These are phyloP conservation scores for Populus hybrid DNA, from an alignment of 441 rosid species.

Conservation along the genomic window DNA sequence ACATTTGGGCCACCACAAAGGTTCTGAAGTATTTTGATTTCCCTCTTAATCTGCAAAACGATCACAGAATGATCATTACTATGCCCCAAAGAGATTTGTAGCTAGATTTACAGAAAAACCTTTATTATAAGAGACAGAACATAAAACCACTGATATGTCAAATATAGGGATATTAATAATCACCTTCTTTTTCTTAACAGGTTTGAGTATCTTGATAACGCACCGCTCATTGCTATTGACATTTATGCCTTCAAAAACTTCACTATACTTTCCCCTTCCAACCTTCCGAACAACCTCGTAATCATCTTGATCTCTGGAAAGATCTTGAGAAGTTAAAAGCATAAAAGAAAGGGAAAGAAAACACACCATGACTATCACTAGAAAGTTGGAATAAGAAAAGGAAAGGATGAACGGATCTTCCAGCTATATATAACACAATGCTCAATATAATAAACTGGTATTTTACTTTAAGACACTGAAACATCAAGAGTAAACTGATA, in stretches of 20 bases:
- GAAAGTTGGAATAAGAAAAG: neutral
- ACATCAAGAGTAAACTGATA: neutral
- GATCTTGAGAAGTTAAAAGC: neutral
- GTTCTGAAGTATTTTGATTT: conserved; percentile 93
- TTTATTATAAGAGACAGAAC: neutral
- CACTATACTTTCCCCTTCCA: conserved; percentile 94
- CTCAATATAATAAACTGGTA: neutral
- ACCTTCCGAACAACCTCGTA: conserved; percentile 93
- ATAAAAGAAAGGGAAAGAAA: neutral
- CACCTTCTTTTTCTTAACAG: conserved; percentile 97
- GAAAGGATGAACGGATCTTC: neutral
- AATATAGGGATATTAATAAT: conserved; percentile 8
- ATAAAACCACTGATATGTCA: neutral
- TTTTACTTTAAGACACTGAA: neutral
- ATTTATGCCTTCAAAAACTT: conserved; percentile 87
- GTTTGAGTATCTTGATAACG: conserved; percentile 90
- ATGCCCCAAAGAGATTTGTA: neutral
- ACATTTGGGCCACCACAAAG: conserved; percentile 87
- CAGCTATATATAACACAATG: neutral
- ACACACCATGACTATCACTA: neutral
- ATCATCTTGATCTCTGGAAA: conserved; percentile 77
- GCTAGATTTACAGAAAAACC: conserved; percentile 7
- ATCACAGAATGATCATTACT: neutral
- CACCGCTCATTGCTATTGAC: conserved; percentile 79
- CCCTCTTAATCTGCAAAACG: conserved; percentile 76